Conservation (phyloP, 495 filamentous ascomycete species). For the Penicillium fimorum region DNA sequence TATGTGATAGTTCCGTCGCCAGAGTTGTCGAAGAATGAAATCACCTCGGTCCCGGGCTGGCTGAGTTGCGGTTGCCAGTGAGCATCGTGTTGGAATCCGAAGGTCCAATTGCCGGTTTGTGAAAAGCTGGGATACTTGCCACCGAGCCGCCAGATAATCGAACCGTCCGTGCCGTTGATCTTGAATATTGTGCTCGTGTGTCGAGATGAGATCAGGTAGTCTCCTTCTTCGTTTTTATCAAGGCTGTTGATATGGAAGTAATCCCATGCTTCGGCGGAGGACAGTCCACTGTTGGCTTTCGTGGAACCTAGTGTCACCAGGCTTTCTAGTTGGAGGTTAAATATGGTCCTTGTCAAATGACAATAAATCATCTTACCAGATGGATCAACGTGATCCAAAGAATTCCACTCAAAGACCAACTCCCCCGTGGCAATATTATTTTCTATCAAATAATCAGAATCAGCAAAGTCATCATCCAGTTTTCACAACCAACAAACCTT, state of each 20-base stretch:
- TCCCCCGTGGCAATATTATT: slow-evolving; percentile 33
- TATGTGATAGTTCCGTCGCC: slow-evolving; percentile 24
- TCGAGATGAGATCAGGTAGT: slow-evolving; percentile 53
- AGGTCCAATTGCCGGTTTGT: slow-evolving; percentile 17
- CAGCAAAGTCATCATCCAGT: neutral
- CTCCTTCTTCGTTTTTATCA: slow-evolving; percentile 33
- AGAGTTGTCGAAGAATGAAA: slow-evolving; percentile 49
- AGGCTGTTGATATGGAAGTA: slow-evolving; percentile 30
- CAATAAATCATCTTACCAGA: neutral
- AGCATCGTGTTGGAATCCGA: slow-evolving; percentile 46
- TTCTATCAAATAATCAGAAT: slow-evolving; percentile 14
- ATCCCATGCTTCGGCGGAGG: slow-evolving; percentile 24
- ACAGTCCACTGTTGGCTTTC: neutral
- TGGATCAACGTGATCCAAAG: slow-evolving; percentile 33
- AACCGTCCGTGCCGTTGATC: slow-evolving; percentile 51
- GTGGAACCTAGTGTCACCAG: neutral
- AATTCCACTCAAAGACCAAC: slow-evolving; percentile 38
- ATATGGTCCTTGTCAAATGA: neutral
- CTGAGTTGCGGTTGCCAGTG: slow-evolving; percentile 29
- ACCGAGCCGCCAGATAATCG: slow-evolving; percentile 52
- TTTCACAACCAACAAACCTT: slow-evolving; percentile 21
- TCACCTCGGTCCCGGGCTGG: slow-evolving; percentile 4
- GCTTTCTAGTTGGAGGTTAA: neutral
- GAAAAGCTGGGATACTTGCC: slow-evolving; percentile 46
- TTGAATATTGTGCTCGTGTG: slow-evolving; percentile 49